Evolutionary conservation across 352 stramenopile species (phyloP), one percentile per base, ranked within the genome.

Genomic region (Pythium aphanidermatum): DNA sequence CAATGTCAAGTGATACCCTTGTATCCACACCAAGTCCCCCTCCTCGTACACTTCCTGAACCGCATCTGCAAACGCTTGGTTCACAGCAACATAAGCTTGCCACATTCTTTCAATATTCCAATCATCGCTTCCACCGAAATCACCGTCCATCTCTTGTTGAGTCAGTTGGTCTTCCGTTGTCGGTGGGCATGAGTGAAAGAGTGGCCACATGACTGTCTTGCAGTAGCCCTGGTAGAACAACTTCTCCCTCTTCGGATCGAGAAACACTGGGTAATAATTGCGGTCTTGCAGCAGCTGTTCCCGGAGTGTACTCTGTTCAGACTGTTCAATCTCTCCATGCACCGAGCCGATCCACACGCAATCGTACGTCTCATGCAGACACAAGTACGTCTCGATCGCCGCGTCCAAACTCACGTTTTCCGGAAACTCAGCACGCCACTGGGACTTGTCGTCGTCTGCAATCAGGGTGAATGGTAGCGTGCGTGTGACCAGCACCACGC

Each of bases 201-300:
- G 55, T 27, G 86, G 86, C 86, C 86, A 96, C 55, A 96, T 70
- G 32, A 96, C 75, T 0, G 84, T 90, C 60, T 95, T 95, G 69
- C 83, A 95, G 46, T 92, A 96, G 13, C 85, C 86, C 29, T 95
- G 66, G 63, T 96, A 96, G 49, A 93, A 96, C 39, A 95, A 59
- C 23, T 74, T 68, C 50, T 95, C 82, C 20, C 83, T 63, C 50
- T 92, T 90, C 13, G 83, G 65, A 45, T 92, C 78, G 7, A 96
- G 46, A 58, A 96, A 95, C n/a, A 96, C 82, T 3, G 86, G 86
- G 39, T 81, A 92, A 53, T 92, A 95, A 25, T 90, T 92, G 57
- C 97, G 96, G 27, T 87, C 70, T 43, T 86, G 60, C 13, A 98
- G 62, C 34, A 96, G 50, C 29, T 96, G 84, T 43, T 95, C 74